Evolutionary conservation across 2,329 filamentous ascomycete genomes (phyloP).

Genomic region (Penicillium sp.): DNA sequence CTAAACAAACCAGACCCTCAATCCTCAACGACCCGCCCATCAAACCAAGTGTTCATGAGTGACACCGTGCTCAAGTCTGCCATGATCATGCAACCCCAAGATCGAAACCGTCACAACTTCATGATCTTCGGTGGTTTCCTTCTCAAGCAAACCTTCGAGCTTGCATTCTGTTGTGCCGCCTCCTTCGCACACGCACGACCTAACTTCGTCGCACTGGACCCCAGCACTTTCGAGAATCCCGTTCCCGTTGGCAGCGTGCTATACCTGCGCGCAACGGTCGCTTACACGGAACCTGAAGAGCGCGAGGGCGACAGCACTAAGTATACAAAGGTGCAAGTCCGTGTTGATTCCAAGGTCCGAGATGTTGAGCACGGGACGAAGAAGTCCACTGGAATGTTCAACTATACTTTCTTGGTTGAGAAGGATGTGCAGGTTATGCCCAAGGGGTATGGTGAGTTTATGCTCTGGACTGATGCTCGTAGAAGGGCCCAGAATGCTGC

Average conservation of each 20-base stretch:
- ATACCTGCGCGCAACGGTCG: constrained; percentile 71
- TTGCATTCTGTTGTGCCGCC: constrained; percentile 74
- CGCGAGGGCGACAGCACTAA: constrained; percentile 48
- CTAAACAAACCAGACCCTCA: constrained; percentile 51
- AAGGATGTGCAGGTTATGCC: constrained; percentile 68
- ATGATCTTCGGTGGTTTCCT: constrained; percentile 80
- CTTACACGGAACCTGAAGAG: constrained; percentile 67
- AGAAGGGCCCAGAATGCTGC: constrained; percentile 57
- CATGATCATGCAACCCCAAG: constrained; percentile 74
- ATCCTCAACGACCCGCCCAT: constrained; percentile 54
- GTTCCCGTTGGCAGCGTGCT: constrained; percentile 74
- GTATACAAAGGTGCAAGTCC: constrained; percentile 67
- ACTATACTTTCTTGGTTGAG: constrained; percentile 71
- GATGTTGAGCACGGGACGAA: constrained; percentile 70
- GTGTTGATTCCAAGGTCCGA: constrained; percentile 70
- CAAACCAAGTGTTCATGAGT: constrained; percentile 63
- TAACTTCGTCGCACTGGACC: constrained; percentile 71
- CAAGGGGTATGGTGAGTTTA: constrained; percentile 62
- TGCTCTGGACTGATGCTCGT: constrained; percentile 65
- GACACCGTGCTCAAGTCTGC: constrained; percentile 65
- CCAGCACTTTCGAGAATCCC: constrained; percentile 72
- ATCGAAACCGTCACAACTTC: constrained; percentile 69
- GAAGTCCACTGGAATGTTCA: constrained; percentile 72
- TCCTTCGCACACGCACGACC: constrained; percentile 69
- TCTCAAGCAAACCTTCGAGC: constrained; percentile 72